Conservation (phyloP, 2,329 filamentous ascomycete genomes). For the Cladosporium austrohemisphaericum region DNA sequence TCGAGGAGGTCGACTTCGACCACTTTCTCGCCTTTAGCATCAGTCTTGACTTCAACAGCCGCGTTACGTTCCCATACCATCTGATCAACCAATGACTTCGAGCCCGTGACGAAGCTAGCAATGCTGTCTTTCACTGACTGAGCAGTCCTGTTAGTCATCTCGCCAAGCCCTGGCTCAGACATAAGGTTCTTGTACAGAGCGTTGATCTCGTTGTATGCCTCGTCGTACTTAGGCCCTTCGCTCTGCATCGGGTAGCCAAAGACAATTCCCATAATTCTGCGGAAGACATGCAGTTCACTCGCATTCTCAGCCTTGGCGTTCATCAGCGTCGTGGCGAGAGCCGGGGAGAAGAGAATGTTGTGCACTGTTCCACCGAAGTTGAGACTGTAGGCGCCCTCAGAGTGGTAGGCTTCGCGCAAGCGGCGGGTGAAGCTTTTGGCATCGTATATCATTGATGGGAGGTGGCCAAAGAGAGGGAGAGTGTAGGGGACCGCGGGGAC, state of each 20-base stretch:
- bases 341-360: constrained; percentile 49
- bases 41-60: constrained; percentile 36
- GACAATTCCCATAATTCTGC: constrained; percentile 32
- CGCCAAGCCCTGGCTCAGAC: constrained; percentile 44
- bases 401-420: constrained; percentile 37
- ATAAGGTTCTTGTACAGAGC: constrained; percentile 43
- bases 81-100: constrained; percentile 58
- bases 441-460: constrained; percentile 46
- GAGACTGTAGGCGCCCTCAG: constrained; percentile 45
- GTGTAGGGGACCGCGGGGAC: constrained; percentile 56
- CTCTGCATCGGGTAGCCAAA: constrained; percentile 40
- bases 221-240: constrained; percentile 36
- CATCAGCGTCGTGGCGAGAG: constrained; percentile 43
- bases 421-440: constrained; percentile 43
- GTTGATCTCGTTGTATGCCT: constrained; percentile 33
- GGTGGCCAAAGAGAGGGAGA: constrained; percentile 57
- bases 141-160: constrained; percentile 38
- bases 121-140: constrained; percentile 43
- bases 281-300: constrained; percentile 26
- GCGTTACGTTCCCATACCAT: constrained; percentile 58
- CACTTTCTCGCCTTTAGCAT: constrained; percentile 40
- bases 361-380: constrained; percentile 49
- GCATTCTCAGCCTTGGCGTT: constrained; percentile 34
- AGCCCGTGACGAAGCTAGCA: constrained; percentile 58
- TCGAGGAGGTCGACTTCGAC: constrained; percentile 52